These are phyloP conservation scores for Groenewaldozyma salmanticensis DNA, from an alignment of 805 yeast species.

Conservation along the genomic window DNA sequence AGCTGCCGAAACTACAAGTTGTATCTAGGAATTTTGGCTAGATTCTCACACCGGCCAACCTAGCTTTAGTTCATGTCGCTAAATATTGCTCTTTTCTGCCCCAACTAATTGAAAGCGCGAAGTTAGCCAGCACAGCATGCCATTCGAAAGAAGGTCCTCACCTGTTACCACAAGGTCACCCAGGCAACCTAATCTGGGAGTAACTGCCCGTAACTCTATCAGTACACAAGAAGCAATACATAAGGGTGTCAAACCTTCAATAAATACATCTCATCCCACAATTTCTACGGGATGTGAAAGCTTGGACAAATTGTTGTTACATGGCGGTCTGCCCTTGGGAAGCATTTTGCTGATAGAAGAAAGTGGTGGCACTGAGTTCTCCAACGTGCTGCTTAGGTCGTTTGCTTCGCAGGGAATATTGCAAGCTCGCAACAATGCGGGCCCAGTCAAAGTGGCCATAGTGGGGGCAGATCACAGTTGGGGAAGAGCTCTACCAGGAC, in stretches of 20 bases:
- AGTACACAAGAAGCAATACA: slow-evolving; percentile 22
- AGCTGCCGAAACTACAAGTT: too few species aligned
- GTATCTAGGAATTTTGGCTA: too few species aligned
- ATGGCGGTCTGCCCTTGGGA: slow-evolving; percentile 82
- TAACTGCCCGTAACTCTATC: not conserved
- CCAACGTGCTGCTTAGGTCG: slow-evolving; percentile 55
- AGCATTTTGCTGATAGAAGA: slow-evolving; percentile 65
- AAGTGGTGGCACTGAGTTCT: slow-evolving; percentile 79
- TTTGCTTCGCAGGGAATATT: slow-evolving; percentile 71
- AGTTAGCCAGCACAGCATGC: too few species aligned
- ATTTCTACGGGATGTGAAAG: slow-evolving; percentile 74
- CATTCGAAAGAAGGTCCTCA: not conserved
- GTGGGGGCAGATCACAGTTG: slow-evolving; percentile 50
- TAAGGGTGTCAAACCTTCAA: slow-evolving; percentile 68
- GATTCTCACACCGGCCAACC: too few species aligned
- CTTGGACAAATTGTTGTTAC: slow-evolving; percentile 63
- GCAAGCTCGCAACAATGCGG: slow-evolving; percentile 39
- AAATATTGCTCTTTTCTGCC: too few species aligned
- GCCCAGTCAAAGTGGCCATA: slow-evolving; percentile 48
- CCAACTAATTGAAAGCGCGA: too few species aligned
- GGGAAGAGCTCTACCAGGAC: slow-evolving; percentile 67
- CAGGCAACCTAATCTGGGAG: too few species aligned
- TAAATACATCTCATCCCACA: slow-evolving; percentile 62
- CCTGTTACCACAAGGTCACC: not conserved
- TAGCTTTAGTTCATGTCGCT: too few species aligned